Conservation (phyloP, 768 basidiomycete species). For the Boletus pseudo-olivaceus region DNA sequence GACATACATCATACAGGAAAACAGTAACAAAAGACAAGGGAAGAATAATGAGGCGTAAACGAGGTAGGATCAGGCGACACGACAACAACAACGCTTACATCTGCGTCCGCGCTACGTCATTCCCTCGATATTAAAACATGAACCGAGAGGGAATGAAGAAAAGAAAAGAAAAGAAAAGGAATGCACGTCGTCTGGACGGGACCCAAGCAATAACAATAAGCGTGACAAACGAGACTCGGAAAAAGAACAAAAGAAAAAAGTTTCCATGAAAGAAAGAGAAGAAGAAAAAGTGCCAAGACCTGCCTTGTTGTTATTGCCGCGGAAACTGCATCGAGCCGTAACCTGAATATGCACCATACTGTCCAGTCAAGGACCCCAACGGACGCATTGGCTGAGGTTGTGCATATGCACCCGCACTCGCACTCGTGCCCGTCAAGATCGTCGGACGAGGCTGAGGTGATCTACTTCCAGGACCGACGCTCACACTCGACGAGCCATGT, state of each 20-base stretch:
- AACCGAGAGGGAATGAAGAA: not conserved
- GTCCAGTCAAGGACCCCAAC: slow-evolving; percentile 5
- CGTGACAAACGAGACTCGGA: not conserved
- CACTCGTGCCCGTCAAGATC: slow-evolving; percentile 4
- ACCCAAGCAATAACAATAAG: slow-evolving; percentile 25
- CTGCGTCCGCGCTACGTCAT: not conserved
- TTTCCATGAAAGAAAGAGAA: not conserved
- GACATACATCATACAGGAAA: slow-evolving; percentile 37
- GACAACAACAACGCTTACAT: not conserved
- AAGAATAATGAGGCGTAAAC: not conserved
- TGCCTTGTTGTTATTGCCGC: not conserved
- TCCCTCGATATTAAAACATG: not conserved
- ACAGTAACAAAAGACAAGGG: not conserved
- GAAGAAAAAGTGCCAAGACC: not conserved
- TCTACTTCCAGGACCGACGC: slow-evolving; percentile 9
- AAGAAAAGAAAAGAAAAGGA: not conserved
- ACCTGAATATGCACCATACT: slow-evolving; percentile 21
- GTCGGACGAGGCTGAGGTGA: slow-evolving; percentile 21
- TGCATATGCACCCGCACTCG: slow-evolving; percentile 13
- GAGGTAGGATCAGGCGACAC: not conserved
- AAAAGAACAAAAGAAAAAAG: not conserved
- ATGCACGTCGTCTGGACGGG: slow-evolving; percentile 3
- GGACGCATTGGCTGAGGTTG: slow-evolving; percentile 26
- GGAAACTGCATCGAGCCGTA: slow-evolving; percentile 26
- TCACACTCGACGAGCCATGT: slow-evolving; percentile 9